A percentile compares a stretch with the other conserved stretches of the same genome.
Evolutionary conservation across 2,329 filamentous ascomycete species (phyloP).

Genomic region (Ophiosphaerella narmari): DNA sequence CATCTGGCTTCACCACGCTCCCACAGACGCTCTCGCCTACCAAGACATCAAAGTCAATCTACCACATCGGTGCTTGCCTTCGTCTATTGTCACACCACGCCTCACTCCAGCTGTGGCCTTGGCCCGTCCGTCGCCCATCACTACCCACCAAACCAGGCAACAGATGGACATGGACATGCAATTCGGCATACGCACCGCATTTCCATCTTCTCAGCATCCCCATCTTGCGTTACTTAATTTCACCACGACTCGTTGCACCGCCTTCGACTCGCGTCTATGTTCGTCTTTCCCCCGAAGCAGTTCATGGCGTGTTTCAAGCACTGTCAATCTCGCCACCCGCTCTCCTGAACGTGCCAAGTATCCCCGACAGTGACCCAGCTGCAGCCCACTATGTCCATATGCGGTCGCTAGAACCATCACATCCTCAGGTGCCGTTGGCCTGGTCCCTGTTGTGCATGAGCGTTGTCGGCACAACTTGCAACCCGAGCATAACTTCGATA

Average conservation of each 20-base stretch:
- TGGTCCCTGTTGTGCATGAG: no score
- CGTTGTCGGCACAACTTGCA: no score
- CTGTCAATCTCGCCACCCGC: constrained; percentile 13
- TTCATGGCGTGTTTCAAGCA: constrained; percentile 28
- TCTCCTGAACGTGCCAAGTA: constrained; percentile 9
- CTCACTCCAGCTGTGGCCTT: no score
- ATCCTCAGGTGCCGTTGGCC: background rate
- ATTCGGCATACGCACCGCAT: background rate
- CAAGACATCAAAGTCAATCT: no score
- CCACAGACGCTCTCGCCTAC: no score
- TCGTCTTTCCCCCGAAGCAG: constrained; percentile 11
- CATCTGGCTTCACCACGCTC: no score
- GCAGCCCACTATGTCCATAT: constrained; percentile 5
- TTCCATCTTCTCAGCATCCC: background rate
- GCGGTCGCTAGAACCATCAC: background rate
- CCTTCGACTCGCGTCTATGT: constrained; percentile 7
- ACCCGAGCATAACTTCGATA: no score
- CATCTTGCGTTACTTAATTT: background rate
- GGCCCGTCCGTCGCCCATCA: no score
- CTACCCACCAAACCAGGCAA: no score
- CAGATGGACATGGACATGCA: background rate
- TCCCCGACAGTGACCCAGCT: constrained; percentile 10
- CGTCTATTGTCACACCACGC: no score
- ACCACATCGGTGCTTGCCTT: no score
- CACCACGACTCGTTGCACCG: constrained; percentile 1